Evolutionary conservation across 306 rosid genomes (phyloP), one percentile per base, ranked within the genome.

Genomic region (Prunus salicina): DNA sequence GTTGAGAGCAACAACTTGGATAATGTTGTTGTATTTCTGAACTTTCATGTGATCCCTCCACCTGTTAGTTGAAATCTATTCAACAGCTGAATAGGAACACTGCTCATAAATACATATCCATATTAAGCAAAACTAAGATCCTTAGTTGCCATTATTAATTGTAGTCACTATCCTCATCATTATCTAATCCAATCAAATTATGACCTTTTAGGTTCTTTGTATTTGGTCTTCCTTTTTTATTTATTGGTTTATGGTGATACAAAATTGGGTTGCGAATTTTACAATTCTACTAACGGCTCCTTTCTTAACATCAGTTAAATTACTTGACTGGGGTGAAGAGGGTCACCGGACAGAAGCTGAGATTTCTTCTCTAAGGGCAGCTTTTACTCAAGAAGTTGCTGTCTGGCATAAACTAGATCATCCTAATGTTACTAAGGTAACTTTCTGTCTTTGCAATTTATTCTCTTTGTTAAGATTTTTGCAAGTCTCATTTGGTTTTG

Each of bases 281-380:
- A 68, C 60, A 51, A 5, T 20, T 78, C 14, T 47, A 56, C 73
- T 84, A 68, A 87, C 27, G 55, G 8, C 3, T 74, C 14, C 71
- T 82, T 73, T 28, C 73, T 83, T 67, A 80, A 83, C 62, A 19
- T 79, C 82, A 95, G 98, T 95, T 63, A 95, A 95, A 87, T 73
- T 92, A 89, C 93, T 95, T 41, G 98, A 95, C 50, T 95, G 97
- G 98, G 98, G 97, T 38, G 98, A 95, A 88, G 98, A 95, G 86
- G 97, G 98, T 64, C 96, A 90, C 80, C 88, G 97, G 85, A 86
- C 97, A 8, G 98, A 95, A 46, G 89, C 97, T 78, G 98, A 95
- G 84, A 84, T 95, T 79, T 81, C 91, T 84, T 84, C 97, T 55
- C 83, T 95, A 70, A 89, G 98, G 84, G 81, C 98, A 25, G 97